These are phyloP conservation scores for Prunus davidiana DNA, from an alignment of 306 rosid species.

Conservation along the genomic window DNA sequence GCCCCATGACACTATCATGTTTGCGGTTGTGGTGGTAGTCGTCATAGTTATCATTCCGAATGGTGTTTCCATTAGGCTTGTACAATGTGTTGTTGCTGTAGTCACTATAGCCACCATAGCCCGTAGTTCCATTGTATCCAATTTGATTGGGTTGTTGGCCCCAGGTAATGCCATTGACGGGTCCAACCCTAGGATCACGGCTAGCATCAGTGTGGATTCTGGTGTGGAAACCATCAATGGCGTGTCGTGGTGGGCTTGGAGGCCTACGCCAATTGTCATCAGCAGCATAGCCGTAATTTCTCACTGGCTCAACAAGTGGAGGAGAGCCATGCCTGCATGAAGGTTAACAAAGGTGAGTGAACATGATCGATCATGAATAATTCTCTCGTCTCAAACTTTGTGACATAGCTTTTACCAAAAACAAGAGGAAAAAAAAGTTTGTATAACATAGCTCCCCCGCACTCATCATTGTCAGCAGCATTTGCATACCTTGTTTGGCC, in stretches of 20 bases:
- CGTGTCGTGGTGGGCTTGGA: conserved; percentile 15
- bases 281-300: conserved; percentile 10
- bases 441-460: neutral
- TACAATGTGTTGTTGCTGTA: conserved; percentile 12
- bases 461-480: neutral
- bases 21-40: conserved; percentile 8
- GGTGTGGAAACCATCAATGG: conserved; percentile 24
- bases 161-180: neutral
- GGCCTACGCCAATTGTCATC: conserved; percentile 9
- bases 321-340: conserved; percentile 25
- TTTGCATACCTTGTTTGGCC: conserved; percentile 14
- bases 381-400: conserved; percentile 24
- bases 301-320: conserved; percentile 16
- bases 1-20: neutral
- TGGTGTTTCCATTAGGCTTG: conserved; percentile 14
- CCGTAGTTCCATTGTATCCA: neutral
- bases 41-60: neutral
- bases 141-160: neutral
- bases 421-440: too few species aligned
- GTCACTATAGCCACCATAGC: conserved; percentile 13
- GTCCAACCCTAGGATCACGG: conserved; percentile 12
- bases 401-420: conserved; percentile 3
- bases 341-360: neutral
- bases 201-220: conserved; percentile 31
- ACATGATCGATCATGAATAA: conserved; percentile 22